Base-by-base conservation (phyloP, 257 asterid genomes). In the Lycium ferocissimum region DNA sequence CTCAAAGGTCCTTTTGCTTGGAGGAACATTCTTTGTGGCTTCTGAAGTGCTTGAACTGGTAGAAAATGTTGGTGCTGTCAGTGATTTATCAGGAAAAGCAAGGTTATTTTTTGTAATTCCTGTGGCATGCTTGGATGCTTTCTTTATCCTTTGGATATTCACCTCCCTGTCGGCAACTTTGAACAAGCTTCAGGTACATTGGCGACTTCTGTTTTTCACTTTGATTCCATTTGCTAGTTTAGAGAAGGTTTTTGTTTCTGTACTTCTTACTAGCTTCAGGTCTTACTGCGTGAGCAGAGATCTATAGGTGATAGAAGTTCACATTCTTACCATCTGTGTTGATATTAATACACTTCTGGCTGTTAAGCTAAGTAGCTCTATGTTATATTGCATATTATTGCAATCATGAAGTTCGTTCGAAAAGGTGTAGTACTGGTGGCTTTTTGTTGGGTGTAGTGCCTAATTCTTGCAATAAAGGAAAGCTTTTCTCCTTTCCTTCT, bases 11-110 rank as follows among this genome's bases (percentile, higher is more conserved):
- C 89, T 95, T 85, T 85, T 92, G 89, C 98, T 97, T 83, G 98
- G 99, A 53, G 98, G 93, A 81, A 95, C 98, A 20, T 95, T 95
- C 90, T 94, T 97, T 85, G 83, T 92, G 84, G 98, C 98, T 17
- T 92, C 98, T 0, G 98, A 95, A 91, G 93, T 94, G 83, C 98
- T 95, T 84, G 99, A 94, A 84, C 84, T 97, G 80, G 90, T 92
- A 53, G 99, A 97, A 88, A 95, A 95, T 87, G 98, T 97, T 40
- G 99, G 99, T 12, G 91, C 98, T 38, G 89, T 92, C 85, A 95
- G 98, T 87, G 99, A 97, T 88, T 91, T 91, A 85, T 93, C 98
- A 2, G 99, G 99, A 85, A 97, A 95, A 87, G 98, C 98, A 81
- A 94, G 94, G 83, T 88, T 95, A 11, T 93, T 94, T 89, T 89